Percentiles rank a stretch among this genome's conserved stretches.
Evolutionary conservation across 345 rosid genomes (phyloP).

Genomic region (Diplotaxis tenuifolia): DNA sequence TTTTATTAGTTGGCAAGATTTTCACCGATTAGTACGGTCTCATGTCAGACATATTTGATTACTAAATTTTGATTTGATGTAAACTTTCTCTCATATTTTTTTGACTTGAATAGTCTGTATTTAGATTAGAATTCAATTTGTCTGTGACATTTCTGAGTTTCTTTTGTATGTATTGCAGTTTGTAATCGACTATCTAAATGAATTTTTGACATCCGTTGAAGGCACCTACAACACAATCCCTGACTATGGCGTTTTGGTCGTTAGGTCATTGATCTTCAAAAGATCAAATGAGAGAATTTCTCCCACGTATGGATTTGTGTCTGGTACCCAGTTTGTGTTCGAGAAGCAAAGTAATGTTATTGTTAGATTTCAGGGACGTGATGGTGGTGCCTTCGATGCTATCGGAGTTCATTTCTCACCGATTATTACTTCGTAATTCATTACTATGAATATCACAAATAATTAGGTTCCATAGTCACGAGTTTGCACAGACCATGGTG

Average conservation of each 20-base stretch:
- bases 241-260: background rate
- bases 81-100: background rate
- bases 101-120: background rate
- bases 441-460: background rate
- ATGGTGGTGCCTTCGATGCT: slow-evolving; percentile 18
- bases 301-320: slow-evolving; percentile 15
- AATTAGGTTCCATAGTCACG: background rate
- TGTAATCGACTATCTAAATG: slow-evolving; percentile 23
- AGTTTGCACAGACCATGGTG: background rate
- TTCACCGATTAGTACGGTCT: too few species aligned
- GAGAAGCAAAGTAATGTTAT: slow-evolving; percentile 15
- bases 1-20: too few species aligned
- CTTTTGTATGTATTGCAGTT: slow-evolving; percentile 4
- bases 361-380: slow-evolving; percentile 32
- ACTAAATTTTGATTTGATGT: background rate
- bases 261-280: slow-evolving; percentile 22
- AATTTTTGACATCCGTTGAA: slow-evolving; percentile 22
- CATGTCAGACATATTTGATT: too few species aligned
- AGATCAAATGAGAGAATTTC: slow-evolving; percentile 32
- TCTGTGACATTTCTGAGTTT: background rate
- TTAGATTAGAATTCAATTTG: background rate
- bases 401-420: slow-evolving; percentile 32
- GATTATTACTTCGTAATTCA: background rate
- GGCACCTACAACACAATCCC: slow-evolving; percentile 21
- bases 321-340: slow-evolving; percentile 18